A percentile compares a stretch with the other conserved stretches of the same genome.
Conservation (phyloP, 176 grass and related monocot species). For the Cenchrus purpureus region DNA sequence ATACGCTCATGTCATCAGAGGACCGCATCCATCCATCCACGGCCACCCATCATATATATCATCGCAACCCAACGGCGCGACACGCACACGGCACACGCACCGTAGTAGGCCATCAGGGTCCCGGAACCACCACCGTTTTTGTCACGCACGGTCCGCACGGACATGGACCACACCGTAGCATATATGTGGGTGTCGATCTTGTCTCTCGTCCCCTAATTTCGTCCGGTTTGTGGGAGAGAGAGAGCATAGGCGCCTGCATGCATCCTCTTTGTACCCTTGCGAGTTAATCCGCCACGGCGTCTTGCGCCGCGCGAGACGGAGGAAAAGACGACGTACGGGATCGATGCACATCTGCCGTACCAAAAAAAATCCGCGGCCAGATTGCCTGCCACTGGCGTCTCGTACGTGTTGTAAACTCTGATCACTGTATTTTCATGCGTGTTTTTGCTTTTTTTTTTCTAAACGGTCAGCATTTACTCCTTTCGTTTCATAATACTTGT, state of each 20-base stretch:
- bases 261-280: not conserved
- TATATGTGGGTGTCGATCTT: not conserved
- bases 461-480: too few species aligned
- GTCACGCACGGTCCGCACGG: not conserved
- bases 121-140: not conserved
- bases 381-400: not conserved
- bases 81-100: too few species aligned
- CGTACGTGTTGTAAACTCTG: too few species aligned
- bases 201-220: constrained; percentile 33
- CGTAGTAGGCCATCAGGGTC: not conserved
- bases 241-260: not conserved
- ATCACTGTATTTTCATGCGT: too few species aligned
- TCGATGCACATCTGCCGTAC: not conserved
- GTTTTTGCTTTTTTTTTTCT: too few species aligned
- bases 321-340: not conserved
- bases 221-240: not conserved
- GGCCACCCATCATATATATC: not conserved
- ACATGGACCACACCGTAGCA: too few species aligned
- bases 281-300: not conserved
- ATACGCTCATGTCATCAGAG: not conserved
- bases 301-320: not conserved
- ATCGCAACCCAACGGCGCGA: too few species aligned
- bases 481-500: too few species aligned
- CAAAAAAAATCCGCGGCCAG: not conserved
- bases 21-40: not conserved